These are phyloP conservation scores for Penicillium coprophilum DNA, from an alignment of 495 filamentous ascomycete species.

Conservation along the genomic window DNA sequence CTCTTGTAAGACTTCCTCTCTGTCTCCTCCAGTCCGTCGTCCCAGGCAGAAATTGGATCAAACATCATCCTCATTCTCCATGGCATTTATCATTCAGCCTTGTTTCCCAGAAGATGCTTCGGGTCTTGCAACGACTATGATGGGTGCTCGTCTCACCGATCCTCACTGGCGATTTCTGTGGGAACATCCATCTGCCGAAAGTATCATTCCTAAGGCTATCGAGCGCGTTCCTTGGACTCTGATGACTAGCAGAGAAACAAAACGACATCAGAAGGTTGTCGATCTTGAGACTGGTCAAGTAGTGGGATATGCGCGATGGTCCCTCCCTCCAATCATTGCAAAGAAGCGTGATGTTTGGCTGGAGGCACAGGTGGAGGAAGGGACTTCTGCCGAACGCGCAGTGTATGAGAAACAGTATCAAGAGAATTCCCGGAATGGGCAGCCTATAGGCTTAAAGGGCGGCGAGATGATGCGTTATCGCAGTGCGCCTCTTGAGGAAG, in stretches of 20 bases:
- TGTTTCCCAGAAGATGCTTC: slow-evolving; percentile 14
- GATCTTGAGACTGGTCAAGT: slow-evolving; percentile 3
- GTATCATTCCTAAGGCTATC: background rate
- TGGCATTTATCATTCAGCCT: slow-evolving; percentile 1
- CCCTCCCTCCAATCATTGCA: background rate
- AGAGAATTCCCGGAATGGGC: background rate
- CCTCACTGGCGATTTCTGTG: slow-evolving; percentile 13
- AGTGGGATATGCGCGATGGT: slow-evolving; percentile 4
- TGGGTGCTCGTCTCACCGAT: slow-evolving; percentile 17
- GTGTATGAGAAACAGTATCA: background rate
- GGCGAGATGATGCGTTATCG: slow-evolving; percentile 3
- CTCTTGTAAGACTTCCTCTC: no score
- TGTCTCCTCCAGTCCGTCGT: no score
- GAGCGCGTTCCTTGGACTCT: slow-evolving; percentile 8
- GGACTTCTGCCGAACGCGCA: background rate
- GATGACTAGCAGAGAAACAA: background rate
- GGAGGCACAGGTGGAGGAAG: slow-evolving; percentile 5
- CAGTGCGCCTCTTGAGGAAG: slow-evolving; percentile 10
- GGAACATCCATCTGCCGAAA: background rate
- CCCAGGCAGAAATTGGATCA: no score
- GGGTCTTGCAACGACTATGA: slow-evolving; percentile 9
- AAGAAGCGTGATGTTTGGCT: slow-evolving; percentile 5
- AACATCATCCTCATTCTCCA: no score
- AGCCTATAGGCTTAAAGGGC: slow-evolving; percentile 1
- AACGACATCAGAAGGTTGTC: slow-evolving; percentile 8